phyloP scores from a whole-genome alignment of 805 yeast species.

The Lipomyces kockii region DNA sequence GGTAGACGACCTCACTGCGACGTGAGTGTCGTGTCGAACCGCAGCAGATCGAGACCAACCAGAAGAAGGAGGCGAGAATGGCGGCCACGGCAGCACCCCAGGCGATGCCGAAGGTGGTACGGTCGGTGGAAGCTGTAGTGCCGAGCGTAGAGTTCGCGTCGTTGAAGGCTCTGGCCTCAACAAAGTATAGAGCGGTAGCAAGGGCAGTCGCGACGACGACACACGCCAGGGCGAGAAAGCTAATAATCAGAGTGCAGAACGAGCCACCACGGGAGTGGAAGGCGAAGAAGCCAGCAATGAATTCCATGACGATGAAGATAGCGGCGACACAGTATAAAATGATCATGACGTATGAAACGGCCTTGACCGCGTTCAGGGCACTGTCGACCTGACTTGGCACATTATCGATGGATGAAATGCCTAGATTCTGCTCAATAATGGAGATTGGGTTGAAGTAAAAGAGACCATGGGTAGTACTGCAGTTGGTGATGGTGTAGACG shows the following conservation, averaged over 20 bases:
- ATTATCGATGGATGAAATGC: slow-evolving; percentile 38
- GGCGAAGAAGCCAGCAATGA: slow-evolving; percentile 52
- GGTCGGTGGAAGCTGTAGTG: slow-evolving; percentile 56
- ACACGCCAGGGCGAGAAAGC: slow-evolving; percentile 48
- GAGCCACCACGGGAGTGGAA: slow-evolving; percentile 55
- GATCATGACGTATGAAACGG: slow-evolving; percentile 63
- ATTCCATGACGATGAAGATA: slow-evolving; percentile 46
- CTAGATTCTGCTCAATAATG: slow-evolving; percentile 41
- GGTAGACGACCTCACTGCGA: slow-evolving; percentile 28
- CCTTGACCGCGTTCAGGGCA: slow-evolving; percentile 54
- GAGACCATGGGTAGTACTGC: slow-evolving; percentile 60
- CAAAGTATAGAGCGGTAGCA: slow-evolving; percentile 64
- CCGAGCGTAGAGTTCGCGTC: slow-evolving; percentile 57
- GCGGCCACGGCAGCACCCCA: slow-evolving; percentile 67
- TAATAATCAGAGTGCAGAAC: slow-evolving; percentile 52
- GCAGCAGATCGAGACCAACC: slow-evolving; percentile 53
- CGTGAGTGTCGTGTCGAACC: slow-evolving; percentile 43
- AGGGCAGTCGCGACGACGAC: slow-evolving; percentile 55
- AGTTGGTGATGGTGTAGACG: slow-evolving; percentile 49
- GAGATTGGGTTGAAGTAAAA: slow-evolving; percentile 60
- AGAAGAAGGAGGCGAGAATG: slow-evolving; percentile 49
- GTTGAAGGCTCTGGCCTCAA: slow-evolving; percentile 58
- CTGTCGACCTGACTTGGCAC: slow-evolving; percentile 57
- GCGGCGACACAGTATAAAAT: slow-evolving; percentile 58
- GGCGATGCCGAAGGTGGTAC: slow-evolving; percentile 58